Evolutionary conservation across 1,139 yeast genomes (phyloP), one percentile per base, ranked within the genome.

Genomic region (Hemisphaericaspora lyxosophila): DNA sequence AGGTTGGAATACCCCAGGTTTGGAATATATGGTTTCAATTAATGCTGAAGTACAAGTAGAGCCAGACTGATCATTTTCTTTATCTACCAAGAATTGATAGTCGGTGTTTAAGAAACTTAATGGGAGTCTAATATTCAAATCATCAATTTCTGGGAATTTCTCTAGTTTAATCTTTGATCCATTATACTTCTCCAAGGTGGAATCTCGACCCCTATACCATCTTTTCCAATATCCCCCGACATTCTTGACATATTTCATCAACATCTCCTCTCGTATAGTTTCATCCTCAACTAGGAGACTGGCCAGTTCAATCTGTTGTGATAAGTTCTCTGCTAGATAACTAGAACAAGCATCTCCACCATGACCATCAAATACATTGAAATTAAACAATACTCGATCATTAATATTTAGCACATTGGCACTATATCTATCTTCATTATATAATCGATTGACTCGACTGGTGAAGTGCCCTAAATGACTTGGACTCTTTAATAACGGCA

Each of bases 211-310:
- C 42, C 70, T 70, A 46, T 73, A 76, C 80, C 96, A 78, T 35
- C 92, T 70, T 42, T 79, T 73, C 97, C 97, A 92, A 61, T 92
- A 92, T 2, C 94, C 90, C 4, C 96, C 96, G 18, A 86, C 73
- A 39, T 75, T 73, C 37, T 71, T 65, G 52, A 71, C 71, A 55
- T 80, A 81, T 36, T 70, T 66, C 38, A 75, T 67, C 12, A 62
- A 51, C 36, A 86, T 62, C 20, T 74, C 63, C 13, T 60, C 59
- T 26, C 64, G 46, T 31, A 15, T 57, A 46, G 46, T 64, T 54
- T 49, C 71, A 48, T 41, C 64, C 3, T 45, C 39, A 3, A 51
- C 47, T 35, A 56, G 43, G 11, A 35, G 44, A 28, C 46, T 40
- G 13, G 68, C 64, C 5, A 51, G 53, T 51, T 85, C 95, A 22